Base-by-base conservation (phyloP, 1,284 basidiomycete genomes). In the Sphagnurus paluster region DNA sequence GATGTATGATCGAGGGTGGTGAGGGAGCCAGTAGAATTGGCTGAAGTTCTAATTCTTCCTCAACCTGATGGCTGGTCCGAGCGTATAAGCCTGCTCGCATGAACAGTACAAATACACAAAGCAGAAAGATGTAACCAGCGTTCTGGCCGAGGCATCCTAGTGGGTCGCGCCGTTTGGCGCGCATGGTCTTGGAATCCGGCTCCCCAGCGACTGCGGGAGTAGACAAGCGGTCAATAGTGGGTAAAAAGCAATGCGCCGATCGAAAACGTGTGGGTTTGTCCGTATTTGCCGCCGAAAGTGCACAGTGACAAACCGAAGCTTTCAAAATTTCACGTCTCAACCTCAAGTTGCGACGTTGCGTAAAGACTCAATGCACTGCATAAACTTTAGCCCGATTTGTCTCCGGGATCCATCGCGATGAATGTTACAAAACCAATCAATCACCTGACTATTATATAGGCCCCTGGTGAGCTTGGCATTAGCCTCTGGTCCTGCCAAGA, bases 81-180 rank as follows among this genome's bases (percentile, higher is more conserved):
- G 61, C 67, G 56, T 75, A 75, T 42, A 82, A 66, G 2, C 82
- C 82, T 0, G 76, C 71, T 37, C 80, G 72, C 67, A 80, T 72
- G 56, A 85, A 86, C 33, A 75, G 57, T 16, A 80, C 35, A 49
- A 80, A 68, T 20, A 81, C 63, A 46, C 64, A 71, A 10, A 63
- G 55, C 9, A 81, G 43, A 56, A 82, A 80, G 48, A 80, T 58
- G 56, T 68, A 66, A 20, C 66, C 65, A 46, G 64, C 64, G 39
- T 69, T 62, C 16, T 59, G 59, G 32, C 59, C 49, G 1, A 66
- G 29, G 39, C 59, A 62, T 37, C 55, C 49, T 0, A 52, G 30
- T 40, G 25, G 20, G 3, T 36, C 24, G 16, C 52, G 42, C 43
- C 50, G 44, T 40, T 42, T 48, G 8, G 42, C 29, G 42, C 52